Base-by-base conservation (phyloP, 2,329 filamentous ascomycete genomes). In the Stagonosporopsis vannaccii region DNA sequence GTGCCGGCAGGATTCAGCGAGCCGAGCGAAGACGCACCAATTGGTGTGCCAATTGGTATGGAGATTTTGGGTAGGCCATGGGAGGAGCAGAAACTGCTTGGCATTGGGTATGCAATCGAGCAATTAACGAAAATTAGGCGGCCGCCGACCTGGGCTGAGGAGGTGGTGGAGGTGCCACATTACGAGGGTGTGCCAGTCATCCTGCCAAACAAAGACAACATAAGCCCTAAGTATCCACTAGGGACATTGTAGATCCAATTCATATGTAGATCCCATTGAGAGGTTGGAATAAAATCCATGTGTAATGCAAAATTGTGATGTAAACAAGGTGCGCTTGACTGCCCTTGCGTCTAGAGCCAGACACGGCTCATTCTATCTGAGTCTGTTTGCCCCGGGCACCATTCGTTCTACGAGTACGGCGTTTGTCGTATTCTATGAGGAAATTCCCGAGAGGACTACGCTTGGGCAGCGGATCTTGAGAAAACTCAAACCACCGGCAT, bases 21-120 rank as follows among this genome's bases (percentile, higher is more conserved):
- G 1, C 63, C 77, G 0, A 82, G 74, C 1, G 65, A 71, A 0
- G 78, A 82, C 9, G 85, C 86, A 15, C 81, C 81, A 0, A 66
- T 80, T 28, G 86, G 86, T 2, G 79, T 89, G 5, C 87, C 87
- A 0, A 80, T 89, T 35, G 87, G 87, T 0, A 82, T 89, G 80
- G 87, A 89, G 74, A 82, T 89, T 20, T 66, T 89, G 54, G 85
- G 87, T 0, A 64, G 77, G 56, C 81, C 81, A 4, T 87, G 83
- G 79, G 78, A 72, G 2, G 87, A 89, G 62, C 76, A 75, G 35
- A 79, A 78, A 61, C 68, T 88, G 58, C 67, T 88, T 42, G 76
- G 78, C 39, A 79, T 87, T 30, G 85, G 83, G n/a, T 81, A 77
- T 53, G 70, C 75, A 41, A 75, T 87, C 23, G 81, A 84, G 63